Conservation (phyloP, 129 eudicot genomes). For the Arctium lappa region DNA sequence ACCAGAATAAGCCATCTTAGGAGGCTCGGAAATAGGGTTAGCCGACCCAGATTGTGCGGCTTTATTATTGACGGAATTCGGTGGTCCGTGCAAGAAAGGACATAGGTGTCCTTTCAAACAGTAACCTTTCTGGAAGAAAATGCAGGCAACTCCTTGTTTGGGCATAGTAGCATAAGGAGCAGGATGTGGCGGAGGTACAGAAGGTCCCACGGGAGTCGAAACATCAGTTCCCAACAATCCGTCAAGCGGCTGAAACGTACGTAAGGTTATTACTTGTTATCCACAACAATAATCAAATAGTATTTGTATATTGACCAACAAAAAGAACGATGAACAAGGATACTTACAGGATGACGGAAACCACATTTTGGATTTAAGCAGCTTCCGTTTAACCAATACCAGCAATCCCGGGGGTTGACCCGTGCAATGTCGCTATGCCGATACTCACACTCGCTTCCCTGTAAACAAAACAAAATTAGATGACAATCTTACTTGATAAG, state of each 20-base stretch:
- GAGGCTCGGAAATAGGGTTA: constrained; percentile 38
- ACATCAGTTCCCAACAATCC: constrained; percentile 60
- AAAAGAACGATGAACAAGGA: background rate
- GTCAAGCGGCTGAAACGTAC: constrained; percentile 74
- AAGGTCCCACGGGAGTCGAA: constrained; percentile 48
- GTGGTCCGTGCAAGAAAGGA: constrained; percentile 73
- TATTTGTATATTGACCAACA: background rate
- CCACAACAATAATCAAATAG: background rate
- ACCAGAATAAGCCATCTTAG: constrained; percentile 40
- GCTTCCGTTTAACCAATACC: constrained; percentile 71
- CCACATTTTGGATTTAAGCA: constrained; percentile 92
- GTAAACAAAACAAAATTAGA: constrained; percentile 18
- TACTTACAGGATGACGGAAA: constrained; percentile 95
- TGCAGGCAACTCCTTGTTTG: constrained; percentile 84
- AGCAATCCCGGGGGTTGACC: constrained; percentile 89
- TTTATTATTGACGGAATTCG: constrained; percentile 37
- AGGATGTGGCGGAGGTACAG: constrained; percentile 35
- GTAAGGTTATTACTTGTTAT: constrained; percentile 4
- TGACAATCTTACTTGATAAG: background rate
- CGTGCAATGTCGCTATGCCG: constrained; percentile 92
- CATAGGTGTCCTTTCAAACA: constrained; percentile 86
- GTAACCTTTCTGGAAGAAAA: constrained; percentile 79
- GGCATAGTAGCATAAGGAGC: constrained; percentile 40
- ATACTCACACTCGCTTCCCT: constrained; percentile 97
- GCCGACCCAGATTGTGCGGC: constrained; percentile 27